These are phyloP conservation scores for Botryosphaeria dothidea DNA, from an alignment of 2,329 filamentous ascomycete genomes.

Conservation along the genomic window DNA sequence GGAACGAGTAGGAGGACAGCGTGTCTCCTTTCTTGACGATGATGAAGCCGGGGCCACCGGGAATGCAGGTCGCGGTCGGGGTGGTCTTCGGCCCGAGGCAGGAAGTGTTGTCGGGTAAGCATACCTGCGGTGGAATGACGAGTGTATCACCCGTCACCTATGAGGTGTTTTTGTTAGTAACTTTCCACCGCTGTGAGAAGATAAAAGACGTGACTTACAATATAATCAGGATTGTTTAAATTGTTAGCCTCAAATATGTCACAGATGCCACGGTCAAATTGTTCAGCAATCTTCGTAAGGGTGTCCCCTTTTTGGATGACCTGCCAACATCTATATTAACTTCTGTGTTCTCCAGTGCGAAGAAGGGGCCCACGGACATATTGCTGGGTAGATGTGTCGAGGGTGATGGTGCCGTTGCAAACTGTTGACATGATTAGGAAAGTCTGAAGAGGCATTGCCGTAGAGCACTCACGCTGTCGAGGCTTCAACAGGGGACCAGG, in stretches of 20 bases:
- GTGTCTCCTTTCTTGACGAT: conserved; percentile 25
- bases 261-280: conserved; percentile 19
- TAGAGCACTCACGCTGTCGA: background rate
- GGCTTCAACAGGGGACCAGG: background rate
- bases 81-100: conserved; percentile 21
- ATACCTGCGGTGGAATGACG: conserved; percentile 17
- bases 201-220: too few species aligned
- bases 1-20: conserved; percentile 24
- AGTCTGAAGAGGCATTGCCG: background rate
- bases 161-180: too few species aligned
- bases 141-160: conserved; percentile 13
- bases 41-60: conserved; percentile 26
- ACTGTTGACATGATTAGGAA: background rate
- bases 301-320: conserved; percentile 18
- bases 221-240: conserved; percentile 15
- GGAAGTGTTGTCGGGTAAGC: conserved; percentile 26
- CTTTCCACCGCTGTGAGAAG: too few species aligned
- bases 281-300: conserved; percentile 15
- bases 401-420: conserved; percentile 4
- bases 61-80: conserved; percentile 26
- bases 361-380: too few species aligned
- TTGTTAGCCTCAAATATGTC: conserved; percentile 20
- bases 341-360: too few species aligned
- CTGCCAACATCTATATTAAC: too few species aligned
- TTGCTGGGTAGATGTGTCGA: conserved; percentile 6